Base-by-base conservation (phyloP, 2,329 filamentous ascomycete genomes). In the Fusarium zealandicum region DNA sequence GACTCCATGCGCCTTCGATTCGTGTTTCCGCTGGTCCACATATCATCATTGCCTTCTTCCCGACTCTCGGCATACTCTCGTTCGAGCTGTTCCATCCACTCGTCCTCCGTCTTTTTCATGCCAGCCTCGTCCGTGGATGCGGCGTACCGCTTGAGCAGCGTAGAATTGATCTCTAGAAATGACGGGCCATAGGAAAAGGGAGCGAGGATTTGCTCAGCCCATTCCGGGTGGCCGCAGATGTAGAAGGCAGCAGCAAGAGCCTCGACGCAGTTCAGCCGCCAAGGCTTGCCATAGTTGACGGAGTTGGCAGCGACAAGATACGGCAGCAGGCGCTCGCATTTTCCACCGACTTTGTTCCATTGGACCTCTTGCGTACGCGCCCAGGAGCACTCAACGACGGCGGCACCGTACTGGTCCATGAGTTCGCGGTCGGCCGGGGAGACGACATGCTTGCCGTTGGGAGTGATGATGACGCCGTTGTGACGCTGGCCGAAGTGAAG, bases 311-410 rank as follows among this genome's bases (percentile, higher is more conserved):
- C 95, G 42, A 99, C 93, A 7, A 99, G 86, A 73, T 99, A 99
- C 0, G 95, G 95, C 51, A 99, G 78, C 60, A 97, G 75, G 47
- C 95, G 82, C 78, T 96, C 92, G 74, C 93, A 96, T 74, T 93
- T 95, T 18, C 95, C 95, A 22, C 95, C 95, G 54, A 99, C 96
- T 64, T 90, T 90, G 53, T 80, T 82, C 86, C 93, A 99, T 45
- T 93, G 93, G 5, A 99, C 87, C 74, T 99, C 95, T 40, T 90
- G 82, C 7, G 96, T 91, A 54, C 95, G 83, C 4, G 96, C 96
- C 95, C 95, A 99, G 18, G 91, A 96, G 70, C 93, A 96, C 77
- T 99, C 95, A 14, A 99, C 95, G 3, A 99, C 95, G 3, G 95
- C 95, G 16, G 93, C 93, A 60, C 95, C 95, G 70, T 90, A 90